Evolutionary conservation across 306 rosid species (phyloP).

Genomic region (Rosa lucieae): DNA sequence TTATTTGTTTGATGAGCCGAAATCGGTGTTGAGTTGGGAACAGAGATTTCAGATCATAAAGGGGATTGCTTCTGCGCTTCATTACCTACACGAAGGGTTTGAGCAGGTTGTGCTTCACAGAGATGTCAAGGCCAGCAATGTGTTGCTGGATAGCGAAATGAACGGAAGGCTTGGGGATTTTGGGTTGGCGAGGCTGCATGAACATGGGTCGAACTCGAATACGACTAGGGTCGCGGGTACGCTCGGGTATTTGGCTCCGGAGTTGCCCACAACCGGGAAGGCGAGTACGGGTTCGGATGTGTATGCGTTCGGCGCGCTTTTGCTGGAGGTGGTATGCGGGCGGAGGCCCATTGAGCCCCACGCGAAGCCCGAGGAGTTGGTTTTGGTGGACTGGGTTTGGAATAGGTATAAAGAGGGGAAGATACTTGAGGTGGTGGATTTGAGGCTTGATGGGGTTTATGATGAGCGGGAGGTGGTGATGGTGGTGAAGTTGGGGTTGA

Average conservation of each 20-base stretch:
- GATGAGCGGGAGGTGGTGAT: constrained; percentile 39
- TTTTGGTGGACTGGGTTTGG: constrained; percentile 85
- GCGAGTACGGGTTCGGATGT: constrained; percentile 74
- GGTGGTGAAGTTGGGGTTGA: constrained; percentile 66
- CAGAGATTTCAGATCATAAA: constrained; percentile 69
- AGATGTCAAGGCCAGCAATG: constrained; percentile 86
- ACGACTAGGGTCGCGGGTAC: constrained; percentile 76
- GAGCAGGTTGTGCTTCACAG: constrained; percentile 80
- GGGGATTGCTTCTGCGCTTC: constrained; percentile 73
- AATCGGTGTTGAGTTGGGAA: constrained; percentile 57
- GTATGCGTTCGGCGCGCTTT: constrained; percentile 69
- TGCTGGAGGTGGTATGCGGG: constrained; percentile 72
- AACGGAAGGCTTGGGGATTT: constrained; percentile 79
- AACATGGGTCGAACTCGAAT: constrained; percentile 69
- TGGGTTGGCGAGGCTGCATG: constrained; percentile 76
- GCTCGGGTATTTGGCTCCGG: constrained; percentile 83
- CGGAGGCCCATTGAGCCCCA: constrained; percentile 75
- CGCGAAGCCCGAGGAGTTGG: constrained; percentile 50
- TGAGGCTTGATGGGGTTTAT: constrained; percentile 44
- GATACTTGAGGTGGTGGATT: constrained; percentile 54
- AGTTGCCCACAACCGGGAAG: constrained; percentile 68
- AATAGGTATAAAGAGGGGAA: constrained; percentile 51
- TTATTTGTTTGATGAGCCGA: constrained; percentile 55
- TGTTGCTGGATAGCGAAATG: constrained; percentile 63
- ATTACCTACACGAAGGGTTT: constrained; percentile 78